Percentiles rank a stretch among this genome's conserved stretches.
These are phyloP conservation scores for Daldinia sp. DNA, from an alignment of 2,329 filamentous ascomycete species.

Conservation along the genomic window DNA sequence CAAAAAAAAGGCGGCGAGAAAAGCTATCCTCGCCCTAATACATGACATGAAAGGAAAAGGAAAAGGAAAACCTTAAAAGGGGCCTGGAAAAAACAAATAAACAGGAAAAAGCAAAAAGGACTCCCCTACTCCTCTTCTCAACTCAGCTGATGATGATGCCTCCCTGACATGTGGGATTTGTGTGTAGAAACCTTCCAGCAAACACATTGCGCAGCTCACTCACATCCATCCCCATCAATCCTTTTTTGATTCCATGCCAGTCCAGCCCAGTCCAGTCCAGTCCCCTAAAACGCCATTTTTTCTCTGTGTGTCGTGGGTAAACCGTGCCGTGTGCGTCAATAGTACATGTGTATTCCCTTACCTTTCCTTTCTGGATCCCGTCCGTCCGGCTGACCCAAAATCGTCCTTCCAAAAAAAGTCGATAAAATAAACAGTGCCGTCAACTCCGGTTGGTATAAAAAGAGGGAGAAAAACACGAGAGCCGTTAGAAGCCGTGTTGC, in stretches of 20 bases:
- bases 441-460: conserved; percentile 3
- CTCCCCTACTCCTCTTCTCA: conserved; percentile 4
- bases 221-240: neutral
- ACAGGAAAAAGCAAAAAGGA: neutral
- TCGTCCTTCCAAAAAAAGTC: neutral
- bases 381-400: neutral
- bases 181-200: neutral
- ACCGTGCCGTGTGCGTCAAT: conserved; percentile 5
- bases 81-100: neutral
- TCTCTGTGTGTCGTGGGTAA: conserved; percentile 3
- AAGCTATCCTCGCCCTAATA: neutral
- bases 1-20: neutral
- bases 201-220: neutral
- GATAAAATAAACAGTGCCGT: conserved; percentile 1
- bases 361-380: neutral
- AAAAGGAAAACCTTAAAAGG: neutral
- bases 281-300: neutral
- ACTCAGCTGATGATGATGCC: neutral
- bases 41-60: neutral
- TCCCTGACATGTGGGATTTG: neutral
- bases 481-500: neutral
- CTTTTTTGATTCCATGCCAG: neutral
- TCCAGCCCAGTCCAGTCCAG: neutral
- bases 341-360: neutral
- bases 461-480: neutral